phyloP scores from a whole-genome alignment of 2,329 filamentous ascomycete species.

The Apiospora hydei region DNA sequence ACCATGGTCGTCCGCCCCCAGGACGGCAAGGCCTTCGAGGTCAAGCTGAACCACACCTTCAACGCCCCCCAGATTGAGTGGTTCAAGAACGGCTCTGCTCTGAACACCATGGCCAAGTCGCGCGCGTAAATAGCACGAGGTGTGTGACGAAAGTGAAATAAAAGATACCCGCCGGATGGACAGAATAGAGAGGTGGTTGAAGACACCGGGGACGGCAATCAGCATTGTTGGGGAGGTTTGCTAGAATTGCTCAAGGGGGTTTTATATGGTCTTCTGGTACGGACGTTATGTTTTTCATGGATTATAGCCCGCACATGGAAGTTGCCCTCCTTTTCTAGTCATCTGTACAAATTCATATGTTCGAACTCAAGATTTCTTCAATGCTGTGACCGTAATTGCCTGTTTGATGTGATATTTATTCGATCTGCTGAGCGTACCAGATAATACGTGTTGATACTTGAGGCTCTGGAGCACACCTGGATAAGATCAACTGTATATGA shows the following conservation, averaged over 20 bases:
- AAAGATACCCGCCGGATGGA: constrained; percentile 25
- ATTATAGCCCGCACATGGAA: constrained; percentile 32
- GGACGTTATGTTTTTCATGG: constrained; percentile 40
- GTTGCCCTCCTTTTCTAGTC: constrained; percentile 38
- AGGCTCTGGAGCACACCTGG: too few species aligned
- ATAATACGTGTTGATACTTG: too few species aligned
- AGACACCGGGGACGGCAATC: constrained; percentile 15
- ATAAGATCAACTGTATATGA: background rate
- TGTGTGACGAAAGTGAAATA: constrained; percentile 24
- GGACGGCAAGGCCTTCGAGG: constrained; percentile 78
- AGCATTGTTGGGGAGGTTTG: constrained; percentile 44
- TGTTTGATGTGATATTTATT: background rate
- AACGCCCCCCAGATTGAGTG: constrained; percentile 97
- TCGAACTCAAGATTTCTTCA: background rate
- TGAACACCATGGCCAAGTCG: constrained; percentile 97
- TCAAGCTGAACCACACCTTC: constrained; percentile 93
- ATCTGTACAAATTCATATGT: constrained; percentile 45
- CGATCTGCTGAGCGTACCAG: too few species aligned
- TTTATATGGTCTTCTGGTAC: constrained; percentile 42
- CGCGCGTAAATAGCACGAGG: constrained; percentile 36
- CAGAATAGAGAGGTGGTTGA: constrained; percentile 32
- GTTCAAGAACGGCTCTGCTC: constrained; percentile 97
- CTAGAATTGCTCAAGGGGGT: constrained; percentile 38
- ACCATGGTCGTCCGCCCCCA: constrained; percentile 92
- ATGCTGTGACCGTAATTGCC: background rate